Conservation (phyloP, 179 eudicot genomes). For the Beta lomatogona region DNA sequence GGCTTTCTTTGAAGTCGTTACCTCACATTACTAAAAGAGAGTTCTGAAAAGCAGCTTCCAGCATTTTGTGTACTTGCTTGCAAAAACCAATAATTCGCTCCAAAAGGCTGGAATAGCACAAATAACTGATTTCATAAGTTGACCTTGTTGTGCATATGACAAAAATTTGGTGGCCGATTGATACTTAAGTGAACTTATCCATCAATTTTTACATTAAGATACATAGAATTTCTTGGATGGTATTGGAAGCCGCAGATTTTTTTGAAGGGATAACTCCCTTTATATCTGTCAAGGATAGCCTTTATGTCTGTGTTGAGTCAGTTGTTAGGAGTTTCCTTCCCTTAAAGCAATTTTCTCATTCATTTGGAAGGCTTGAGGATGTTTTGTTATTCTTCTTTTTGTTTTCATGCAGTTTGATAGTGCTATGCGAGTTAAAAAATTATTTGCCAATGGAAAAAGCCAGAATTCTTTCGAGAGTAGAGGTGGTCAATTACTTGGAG, state of each 20-base stretch:
- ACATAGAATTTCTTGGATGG: not conserved
- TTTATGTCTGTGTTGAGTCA: not conserved
- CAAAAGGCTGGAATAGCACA: not conserved
- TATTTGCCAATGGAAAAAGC: conserved; percentile 55
- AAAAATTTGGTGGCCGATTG: not conserved
- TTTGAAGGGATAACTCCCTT: not conserved
- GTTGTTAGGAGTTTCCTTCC: not conserved
- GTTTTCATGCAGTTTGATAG: conserved; percentile 68
- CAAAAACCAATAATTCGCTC: not conserved
- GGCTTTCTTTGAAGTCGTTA: not conserved
- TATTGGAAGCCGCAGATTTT: not conserved
- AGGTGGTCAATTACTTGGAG: conserved; percentile 55
- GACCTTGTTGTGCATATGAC: not conserved
- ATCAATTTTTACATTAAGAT: not conserved
- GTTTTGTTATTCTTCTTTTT: not conserved
- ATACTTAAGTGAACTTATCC: not conserved
- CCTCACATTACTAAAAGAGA: not conserved
- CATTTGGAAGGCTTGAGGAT: not conserved
- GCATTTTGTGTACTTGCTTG: not conserved
- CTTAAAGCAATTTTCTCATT: not conserved
- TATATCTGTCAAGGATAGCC: not conserved
- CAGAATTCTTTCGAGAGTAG: conserved; percentile 29
- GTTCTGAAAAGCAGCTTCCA: not conserved
- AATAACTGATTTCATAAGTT: not conserved
- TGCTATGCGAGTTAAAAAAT: conserved; percentile 74